Percentiles rank a stretch among this genome's conserved stretches.
Evolutionary conservation across 306 rosid species (phyloP).

Genomic region (Prunus armeniaca): DNA sequence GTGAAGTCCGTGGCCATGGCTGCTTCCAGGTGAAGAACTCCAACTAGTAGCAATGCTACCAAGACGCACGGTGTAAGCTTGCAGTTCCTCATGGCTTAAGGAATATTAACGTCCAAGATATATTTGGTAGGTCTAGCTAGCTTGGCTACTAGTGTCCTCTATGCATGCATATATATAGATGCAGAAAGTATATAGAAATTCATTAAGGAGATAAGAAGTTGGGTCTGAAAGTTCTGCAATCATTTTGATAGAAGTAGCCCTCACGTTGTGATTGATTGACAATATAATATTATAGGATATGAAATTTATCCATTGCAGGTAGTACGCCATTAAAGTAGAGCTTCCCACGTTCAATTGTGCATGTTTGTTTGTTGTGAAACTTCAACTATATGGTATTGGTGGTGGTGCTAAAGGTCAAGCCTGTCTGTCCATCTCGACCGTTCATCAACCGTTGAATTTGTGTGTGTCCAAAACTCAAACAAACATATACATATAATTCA

Average conservation of each 20-base stretch:
- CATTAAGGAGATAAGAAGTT: neutral
- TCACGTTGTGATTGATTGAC: constrained; percentile 47
- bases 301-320: neutral
- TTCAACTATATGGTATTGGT: constrained; percentile 12
- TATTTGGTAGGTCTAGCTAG: neutral
- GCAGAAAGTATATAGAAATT: neutral
- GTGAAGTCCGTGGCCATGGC: constrained; percentile 31
- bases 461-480: no score
- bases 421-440: constrained; percentile 14
- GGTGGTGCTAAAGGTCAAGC: neutral
- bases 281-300: neutral
- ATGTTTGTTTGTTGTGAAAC: neutral
- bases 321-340: constrained; percentile 30
- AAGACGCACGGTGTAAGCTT: constrained; percentile 8
- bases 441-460: neutral
- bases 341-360: constrained; percentile 58
- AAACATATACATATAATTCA: neutral
- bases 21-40: constrained; percentile 20
- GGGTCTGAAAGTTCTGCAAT: neutral
- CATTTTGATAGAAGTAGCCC: constrained; percentile 30
- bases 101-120: neutral
- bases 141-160: neutral
- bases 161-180: neutral
- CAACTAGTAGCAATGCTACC: constrained; percentile 21
- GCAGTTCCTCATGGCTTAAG: constrained; percentile 31